These are phyloP conservation scores for Xylaria flabelliformis DNA, from an alignment of 495 filamentous ascomycete species.

Conservation along the genomic window DNA sequence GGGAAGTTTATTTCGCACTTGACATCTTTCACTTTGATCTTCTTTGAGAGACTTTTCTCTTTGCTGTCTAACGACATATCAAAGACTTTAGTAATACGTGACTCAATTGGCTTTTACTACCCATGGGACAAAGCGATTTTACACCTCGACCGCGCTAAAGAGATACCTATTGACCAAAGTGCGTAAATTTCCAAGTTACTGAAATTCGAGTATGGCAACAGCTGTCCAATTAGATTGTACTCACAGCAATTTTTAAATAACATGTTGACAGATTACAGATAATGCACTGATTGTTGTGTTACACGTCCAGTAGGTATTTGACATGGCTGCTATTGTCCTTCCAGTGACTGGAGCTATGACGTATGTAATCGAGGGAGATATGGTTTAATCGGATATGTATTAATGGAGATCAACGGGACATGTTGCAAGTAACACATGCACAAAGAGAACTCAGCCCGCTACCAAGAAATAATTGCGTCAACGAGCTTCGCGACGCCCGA, in stretches of 20 bases:
- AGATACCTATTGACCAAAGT: background rate
- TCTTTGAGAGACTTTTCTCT: background rate
- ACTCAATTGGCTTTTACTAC: background rate
- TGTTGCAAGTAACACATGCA: background rate
- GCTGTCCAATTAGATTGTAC: background rate
- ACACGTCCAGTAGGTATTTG: no score
- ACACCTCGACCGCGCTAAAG: background rate
- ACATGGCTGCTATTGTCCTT: no score
- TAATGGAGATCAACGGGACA: background rate
- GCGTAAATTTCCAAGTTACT: background rate
- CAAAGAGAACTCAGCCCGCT: background rate
- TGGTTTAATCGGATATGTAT: background rate
- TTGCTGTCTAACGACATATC: background rate
- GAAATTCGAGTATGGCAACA: background rate
- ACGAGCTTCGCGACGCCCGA: conserved; percentile 24
- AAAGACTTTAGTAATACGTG: background rate
- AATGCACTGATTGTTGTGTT: background rate
- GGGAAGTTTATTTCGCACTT: no score
- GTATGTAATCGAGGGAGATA: background rate
- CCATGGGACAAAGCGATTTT: background rate
- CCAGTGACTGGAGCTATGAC: background rate
- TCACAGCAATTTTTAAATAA: background rate
- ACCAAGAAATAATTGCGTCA: conserved; percentile 27
- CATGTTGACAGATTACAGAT: background rate
- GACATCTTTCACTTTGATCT: background rate